Conservation (phyloP, 2,329 filamentous ascomycete genomes). For the Aspergillus hortae region DNA sequence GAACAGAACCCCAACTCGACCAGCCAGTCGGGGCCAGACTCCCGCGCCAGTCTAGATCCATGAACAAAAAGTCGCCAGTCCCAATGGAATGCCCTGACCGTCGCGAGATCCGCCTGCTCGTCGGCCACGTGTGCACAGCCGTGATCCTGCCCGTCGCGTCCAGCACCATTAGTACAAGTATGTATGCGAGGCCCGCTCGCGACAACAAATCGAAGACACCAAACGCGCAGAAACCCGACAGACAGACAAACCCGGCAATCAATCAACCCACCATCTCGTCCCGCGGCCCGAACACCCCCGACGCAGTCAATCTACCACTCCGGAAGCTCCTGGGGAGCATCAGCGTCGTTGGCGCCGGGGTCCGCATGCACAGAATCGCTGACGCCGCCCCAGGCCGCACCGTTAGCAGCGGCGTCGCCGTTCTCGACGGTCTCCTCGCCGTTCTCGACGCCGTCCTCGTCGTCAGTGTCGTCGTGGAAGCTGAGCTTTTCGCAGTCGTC, state of each 20-base stretch:
- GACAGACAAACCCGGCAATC: no score
- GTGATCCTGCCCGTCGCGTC: no score
- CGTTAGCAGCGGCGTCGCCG: not conserved
- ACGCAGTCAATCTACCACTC: no score
- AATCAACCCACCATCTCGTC: no score
- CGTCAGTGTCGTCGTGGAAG: conserved; percentile 55
- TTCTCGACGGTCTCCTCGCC: not conserved
- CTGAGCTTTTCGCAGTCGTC: conserved; percentile 36
- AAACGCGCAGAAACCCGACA: no score
- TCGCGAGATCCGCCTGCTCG: not conserved
- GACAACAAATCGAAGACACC: no score
- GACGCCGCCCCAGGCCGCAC: not conserved
- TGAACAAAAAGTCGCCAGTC: not conserved
- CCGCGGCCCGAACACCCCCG: no score
- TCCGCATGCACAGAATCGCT: not conserved
- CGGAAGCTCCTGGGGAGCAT: not conserved
- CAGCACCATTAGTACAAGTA: no score
- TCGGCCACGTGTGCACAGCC: no score
- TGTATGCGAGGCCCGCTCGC: no score
- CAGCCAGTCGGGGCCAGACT: not conserved
- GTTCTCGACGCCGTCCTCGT: conserved; percentile 26
- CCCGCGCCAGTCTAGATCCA: not conserved
- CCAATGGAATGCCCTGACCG: not conserved
- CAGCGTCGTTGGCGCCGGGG: not conserved
- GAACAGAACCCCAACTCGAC: not conserved